Conservation (phyloP, 257 asterid genomes). For the Gentiana macrophylla region DNA sequence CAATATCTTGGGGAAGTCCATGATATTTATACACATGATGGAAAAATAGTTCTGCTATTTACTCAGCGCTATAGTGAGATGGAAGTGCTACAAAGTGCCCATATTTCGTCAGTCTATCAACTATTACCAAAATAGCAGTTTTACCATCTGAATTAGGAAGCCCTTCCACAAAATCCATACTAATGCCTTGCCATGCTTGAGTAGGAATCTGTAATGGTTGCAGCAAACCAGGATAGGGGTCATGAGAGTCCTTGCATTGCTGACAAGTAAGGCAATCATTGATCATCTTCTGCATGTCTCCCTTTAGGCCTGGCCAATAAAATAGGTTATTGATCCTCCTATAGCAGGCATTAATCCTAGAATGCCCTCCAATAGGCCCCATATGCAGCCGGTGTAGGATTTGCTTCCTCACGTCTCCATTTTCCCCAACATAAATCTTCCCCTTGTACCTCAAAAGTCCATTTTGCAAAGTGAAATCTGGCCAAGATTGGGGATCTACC, state of each 20-base stretch:
- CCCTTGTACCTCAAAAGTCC: neutral
- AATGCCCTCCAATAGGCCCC: too few species aligned
- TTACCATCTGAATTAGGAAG: neutral
- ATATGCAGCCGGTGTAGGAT: neutral
- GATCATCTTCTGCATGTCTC: neutral
- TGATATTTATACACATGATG: neutral
- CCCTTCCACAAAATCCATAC: neutral
- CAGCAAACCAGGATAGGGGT: fast-evolving
- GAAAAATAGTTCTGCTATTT: neutral
- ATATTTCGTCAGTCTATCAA: neutral
- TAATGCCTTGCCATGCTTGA: neutral
- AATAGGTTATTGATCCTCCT: too few species aligned
- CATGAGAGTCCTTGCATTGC: neutral
- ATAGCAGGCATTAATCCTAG: too few species aligned
- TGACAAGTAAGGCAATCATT: neutral
- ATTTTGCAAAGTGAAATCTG: neutral
- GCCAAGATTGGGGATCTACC: neutral
- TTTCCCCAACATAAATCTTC: neutral
- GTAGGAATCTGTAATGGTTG: neutral
- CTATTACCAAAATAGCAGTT: neutral
- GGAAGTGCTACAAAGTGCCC: neutral
- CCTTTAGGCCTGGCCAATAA: too few species aligned
- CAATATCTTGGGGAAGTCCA: neutral
- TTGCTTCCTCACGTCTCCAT: neutral
- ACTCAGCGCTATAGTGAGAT: neutral